phyloP scores from a whole-genome alignment of 2,329 filamentous ascomycete genomes.

The Fusarium sp. region DNA sequence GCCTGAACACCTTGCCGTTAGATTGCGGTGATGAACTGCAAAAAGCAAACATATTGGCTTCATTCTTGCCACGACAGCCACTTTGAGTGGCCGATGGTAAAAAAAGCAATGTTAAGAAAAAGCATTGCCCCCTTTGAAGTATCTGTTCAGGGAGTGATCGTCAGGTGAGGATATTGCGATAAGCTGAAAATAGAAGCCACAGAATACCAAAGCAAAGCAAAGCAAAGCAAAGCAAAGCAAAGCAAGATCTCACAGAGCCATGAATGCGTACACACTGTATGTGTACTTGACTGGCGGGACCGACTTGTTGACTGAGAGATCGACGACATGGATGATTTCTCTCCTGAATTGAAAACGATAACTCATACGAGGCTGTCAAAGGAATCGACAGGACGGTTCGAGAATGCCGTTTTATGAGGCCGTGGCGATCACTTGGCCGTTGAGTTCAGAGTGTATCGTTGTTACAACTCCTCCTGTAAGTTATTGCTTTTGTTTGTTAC shows the following conservation, averaged over 20 bases:
- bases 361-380: conserved; percentile 18
- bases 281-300: not conserved
- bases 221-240: not conserved
- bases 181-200: not conserved
- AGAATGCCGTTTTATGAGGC: conserved; percentile 5
- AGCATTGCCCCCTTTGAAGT: not conserved
- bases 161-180: conserved; percentile 17
- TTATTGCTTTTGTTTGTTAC: not conserved
- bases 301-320: conserved; percentile 8
- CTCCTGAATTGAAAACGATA: not conserved
- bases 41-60: conserved; percentile 12
- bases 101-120: conserved; percentile 31
- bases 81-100: not conserved
- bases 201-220: not conserved
- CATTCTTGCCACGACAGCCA: not conserved
- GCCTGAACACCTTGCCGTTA: not conserved
- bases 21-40: not conserved
- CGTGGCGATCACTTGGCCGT: not conserved
- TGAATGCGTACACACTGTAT: not conserved
- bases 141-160: not conserved
- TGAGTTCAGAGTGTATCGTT: not conserved
- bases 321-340: conserved; percentile 25
- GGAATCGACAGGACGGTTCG: conserved; percentile 10
- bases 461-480: not conserved
- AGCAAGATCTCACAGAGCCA: no score